These are phyloP conservation scores for Thalassiosira livingstoniorum DNA, from an alignment of 352 stramenopile genomes.

Conservation along the genomic window DNA sequence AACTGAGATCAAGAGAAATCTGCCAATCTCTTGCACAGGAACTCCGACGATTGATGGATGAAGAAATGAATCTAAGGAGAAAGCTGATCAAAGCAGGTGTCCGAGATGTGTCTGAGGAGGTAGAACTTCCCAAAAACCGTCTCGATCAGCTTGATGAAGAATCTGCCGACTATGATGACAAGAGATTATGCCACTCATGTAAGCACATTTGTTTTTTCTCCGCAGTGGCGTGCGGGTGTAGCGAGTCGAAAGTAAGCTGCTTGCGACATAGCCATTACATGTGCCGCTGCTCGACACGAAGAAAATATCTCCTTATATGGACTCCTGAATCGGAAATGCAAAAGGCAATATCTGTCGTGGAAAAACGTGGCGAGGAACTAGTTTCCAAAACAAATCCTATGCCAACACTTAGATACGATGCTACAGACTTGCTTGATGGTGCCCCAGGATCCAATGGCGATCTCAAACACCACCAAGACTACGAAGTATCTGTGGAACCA, in stretches of 20 bases:
- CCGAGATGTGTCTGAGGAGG: slow-evolving; percentile 76
- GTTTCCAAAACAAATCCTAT: slow-evolving; percentile 15
- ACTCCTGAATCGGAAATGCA: slow-evolving; percentile 73
- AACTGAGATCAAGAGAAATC: slow-evolving; percentile 74
- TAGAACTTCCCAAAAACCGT: slow-evolving; percentile 80
- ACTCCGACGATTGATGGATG: slow-evolving; percentile 76
- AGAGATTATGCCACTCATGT: slow-evolving; percentile 86
- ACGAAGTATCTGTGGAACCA: slow-evolving; percentile 40
- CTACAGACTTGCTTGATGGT: slow-evolving; percentile 17
- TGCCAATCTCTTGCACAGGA: slow-evolving; percentile 76
- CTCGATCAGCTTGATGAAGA: slow-evolving; percentile 84
- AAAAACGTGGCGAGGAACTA: slow-evolving; percentile 48
- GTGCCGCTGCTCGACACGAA: slow-evolving; percentile 73
- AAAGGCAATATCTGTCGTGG: slow-evolving; percentile 63
- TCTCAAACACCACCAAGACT: slow-evolving; percentile 32
- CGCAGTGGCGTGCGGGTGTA: slow-evolving; percentile 88
- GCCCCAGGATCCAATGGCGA: slow-evolving; percentile 34
- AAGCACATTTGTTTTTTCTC: slow-evolving; percentile 90
- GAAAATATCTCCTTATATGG: slow-evolving; percentile 82
- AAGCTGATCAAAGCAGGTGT: slow-evolving; percentile 74
- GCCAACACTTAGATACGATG: not conserved
- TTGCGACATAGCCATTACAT: slow-evolving; percentile 85
- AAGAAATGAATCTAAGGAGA: slow-evolving; percentile 75
- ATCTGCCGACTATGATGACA: slow-evolving; percentile 87
- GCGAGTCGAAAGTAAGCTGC: slow-evolving; percentile 84